A percentile compares a stretch with the other conserved stretches of the same genome.
These are phyloP conservation scores for Pestalotiopsis sp. DNA, from an alignment of 2,329 filamentous ascomycete genomes.

Conservation along the genomic window DNA sequence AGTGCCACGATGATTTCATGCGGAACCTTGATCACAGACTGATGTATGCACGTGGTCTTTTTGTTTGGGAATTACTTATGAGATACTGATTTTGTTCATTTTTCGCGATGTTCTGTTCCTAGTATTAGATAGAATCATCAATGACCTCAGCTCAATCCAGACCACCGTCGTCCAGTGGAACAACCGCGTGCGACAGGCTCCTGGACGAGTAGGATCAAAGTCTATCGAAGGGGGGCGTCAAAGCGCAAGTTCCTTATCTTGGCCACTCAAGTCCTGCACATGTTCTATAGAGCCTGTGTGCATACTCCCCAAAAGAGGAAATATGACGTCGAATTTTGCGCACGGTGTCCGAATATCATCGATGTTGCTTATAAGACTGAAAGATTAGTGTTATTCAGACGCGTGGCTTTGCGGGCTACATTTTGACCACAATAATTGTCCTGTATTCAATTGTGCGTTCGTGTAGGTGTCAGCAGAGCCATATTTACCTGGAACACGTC, in stretches of 20 bases:
- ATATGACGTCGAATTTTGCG: not conserved
- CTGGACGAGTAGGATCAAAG: not conserved
- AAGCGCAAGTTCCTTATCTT: not conserved
- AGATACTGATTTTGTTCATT: no score
- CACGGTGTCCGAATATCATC: not conserved
- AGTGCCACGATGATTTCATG: not conserved
- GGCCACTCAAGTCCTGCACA: not conserved
- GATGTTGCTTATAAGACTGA: not conserved
- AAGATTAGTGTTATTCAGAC: not conserved
- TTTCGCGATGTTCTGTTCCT: no score
- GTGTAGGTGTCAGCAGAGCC: no score
- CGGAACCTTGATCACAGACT: no score
- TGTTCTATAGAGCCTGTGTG: not conserved
- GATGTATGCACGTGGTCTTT: no score
- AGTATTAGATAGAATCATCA: no score
- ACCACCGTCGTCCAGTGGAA: not conserved
- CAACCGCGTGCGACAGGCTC: not conserved
- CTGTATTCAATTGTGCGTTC: no score
- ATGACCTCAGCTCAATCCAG: not conserved
- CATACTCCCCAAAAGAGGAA: not conserved
- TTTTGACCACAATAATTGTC: no score
- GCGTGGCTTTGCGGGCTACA: not conserved
- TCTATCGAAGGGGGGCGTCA: not conserved
- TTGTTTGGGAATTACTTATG: no score
- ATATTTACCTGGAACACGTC: no score